Percentiles rank a stretch among this genome's conserved stretches.
These are phyloP conservation scores for Neohortaea acidophila DNA, from an alignment of 495 filamentous ascomycete species.

Conservation along the genomic window DNA sequence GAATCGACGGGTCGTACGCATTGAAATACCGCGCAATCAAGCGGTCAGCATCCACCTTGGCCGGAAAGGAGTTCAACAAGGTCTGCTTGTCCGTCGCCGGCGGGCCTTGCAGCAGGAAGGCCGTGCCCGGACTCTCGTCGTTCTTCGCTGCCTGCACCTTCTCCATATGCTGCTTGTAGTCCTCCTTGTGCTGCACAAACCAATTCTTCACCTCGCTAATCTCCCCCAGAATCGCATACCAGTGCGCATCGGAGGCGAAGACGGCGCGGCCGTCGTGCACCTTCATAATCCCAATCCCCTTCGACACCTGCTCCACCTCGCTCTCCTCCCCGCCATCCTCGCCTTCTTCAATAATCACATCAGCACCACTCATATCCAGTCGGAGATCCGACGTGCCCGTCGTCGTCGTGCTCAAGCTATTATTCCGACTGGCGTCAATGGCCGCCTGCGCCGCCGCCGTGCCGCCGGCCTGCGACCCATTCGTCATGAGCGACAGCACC, in stretches of 20 bases:
- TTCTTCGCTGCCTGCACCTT: slow-evolving; percentile 51
- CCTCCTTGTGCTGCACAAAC: slow-evolving; percentile 56
- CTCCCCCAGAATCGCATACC: slow-evolving; percentile 81
- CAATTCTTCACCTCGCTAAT: slow-evolving; percentile 90
- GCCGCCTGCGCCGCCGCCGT: slow-evolving; percentile 48
- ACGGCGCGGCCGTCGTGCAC: slow-evolving; percentile 71
- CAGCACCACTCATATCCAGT: slow-evolving; percentile 44
- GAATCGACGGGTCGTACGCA: slow-evolving; percentile 56
- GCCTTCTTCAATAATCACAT: slow-evolving; percentile 36
- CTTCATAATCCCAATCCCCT: slow-evolving; percentile 84
- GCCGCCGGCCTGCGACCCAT: slow-evolving; percentile 49
- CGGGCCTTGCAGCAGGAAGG: slow-evolving; percentile 57
- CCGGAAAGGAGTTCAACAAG: slow-evolving; percentile 62
- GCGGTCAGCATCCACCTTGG: slow-evolving; percentile 65
- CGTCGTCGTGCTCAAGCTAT: slow-evolving; percentile 13
- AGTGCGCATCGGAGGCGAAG: slow-evolving; percentile 86
- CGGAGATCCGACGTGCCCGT: slow-evolving; percentile 27
- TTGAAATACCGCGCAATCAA: slow-evolving; percentile 62
- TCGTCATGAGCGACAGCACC: slow-evolving; percentile 91
- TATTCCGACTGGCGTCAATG: slow-evolving; percentile 45
- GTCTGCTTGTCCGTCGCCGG: slow-evolving; percentile 56
- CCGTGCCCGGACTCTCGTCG: slow-evolving; percentile 27
- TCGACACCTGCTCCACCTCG: slow-evolving; percentile 82
- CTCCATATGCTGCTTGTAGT: slow-evolving; percentile 44
- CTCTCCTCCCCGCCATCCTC: slow-evolving; percentile 42